Conservation (phyloP, 2,329 filamentous ascomycete genomes). For the Talaromyces pinophilus region DNA sequence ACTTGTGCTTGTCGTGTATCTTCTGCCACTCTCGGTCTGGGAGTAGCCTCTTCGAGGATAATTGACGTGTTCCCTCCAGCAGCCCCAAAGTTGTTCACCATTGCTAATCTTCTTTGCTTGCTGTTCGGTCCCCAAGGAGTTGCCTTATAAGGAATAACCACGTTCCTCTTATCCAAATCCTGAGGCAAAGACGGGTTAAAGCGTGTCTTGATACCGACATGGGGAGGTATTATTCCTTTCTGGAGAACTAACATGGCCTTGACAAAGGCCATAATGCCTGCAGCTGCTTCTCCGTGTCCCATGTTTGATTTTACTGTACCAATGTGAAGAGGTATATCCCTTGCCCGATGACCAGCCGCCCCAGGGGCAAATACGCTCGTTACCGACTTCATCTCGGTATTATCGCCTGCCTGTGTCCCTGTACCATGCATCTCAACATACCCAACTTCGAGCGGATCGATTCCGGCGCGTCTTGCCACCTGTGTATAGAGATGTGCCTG, state of each 20-base stretch:
- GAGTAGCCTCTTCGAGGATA: constrained; percentile 59
- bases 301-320: constrained; percentile 36
- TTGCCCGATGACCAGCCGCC: too few species aligned
- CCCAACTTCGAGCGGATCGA: constrained; percentile 27
- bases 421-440: constrained; percentile 39
- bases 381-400: constrained; percentile 33
- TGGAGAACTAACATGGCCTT: constrained; percentile 41
- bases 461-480: not conserved
- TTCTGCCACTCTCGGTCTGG: not conserved
- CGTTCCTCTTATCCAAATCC: not conserved
- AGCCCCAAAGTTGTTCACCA: constrained; percentile 5
- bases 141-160: not conserved
- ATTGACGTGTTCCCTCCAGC: constrained; percentile 33
- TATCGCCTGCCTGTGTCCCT: constrained; percentile 17
- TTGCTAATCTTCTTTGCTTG: not conserved
- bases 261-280: constrained; percentile 28
- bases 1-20: not conserved
- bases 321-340: constrained; percentile 14
- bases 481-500: constrained; percentile 25
- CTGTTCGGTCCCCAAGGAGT: not conserved
- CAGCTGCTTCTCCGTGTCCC: constrained; percentile 47
- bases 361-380: constrained; percentile 14
- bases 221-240: constrained; percentile 34
- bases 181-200: not conserved
- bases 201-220: constrained; percentile 26